phyloP scores from a whole-genome alignment of 179 eudicot species.

The Silene noctiflora region DNA sequence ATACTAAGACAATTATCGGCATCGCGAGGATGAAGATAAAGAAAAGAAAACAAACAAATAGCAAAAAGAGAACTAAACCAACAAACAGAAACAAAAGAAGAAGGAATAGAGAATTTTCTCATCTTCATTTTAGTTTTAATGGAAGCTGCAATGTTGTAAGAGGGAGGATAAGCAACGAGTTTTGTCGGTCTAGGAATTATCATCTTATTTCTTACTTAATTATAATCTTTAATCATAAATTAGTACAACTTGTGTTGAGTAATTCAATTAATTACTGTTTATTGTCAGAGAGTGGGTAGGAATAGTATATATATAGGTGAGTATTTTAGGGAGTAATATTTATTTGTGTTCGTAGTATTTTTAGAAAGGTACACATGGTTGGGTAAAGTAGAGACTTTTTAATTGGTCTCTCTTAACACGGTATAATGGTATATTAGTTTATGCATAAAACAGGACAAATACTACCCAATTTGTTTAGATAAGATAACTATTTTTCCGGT shows the following conservation, averaged over 20 bases:
- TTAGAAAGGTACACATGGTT: not conserved
- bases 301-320: not conserved
- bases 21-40: slow-evolving; percentile 24
- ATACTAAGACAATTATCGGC: slow-evolving; percentile 6
- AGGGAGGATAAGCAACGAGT: not conserved
- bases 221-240: not conserved
- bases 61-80: slow-evolving; percentile 28
- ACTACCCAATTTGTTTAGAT: too few relatives aligned
- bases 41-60: slow-evolving; percentile 26
- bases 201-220: slow-evolving; percentile 1
- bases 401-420: too few relatives aligned
- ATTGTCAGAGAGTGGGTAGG: slow-evolving; percentile 16
- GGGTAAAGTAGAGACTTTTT: not conserved
- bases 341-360: not conserved
- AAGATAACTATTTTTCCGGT: too few relatives aligned
- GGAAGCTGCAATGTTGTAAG: not conserved
- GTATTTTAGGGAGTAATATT: too few relatives aligned
- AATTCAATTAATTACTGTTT: not conserved
- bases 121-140: slow-evolving; percentile 9
- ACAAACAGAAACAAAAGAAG: slow-evolving; percentile 28
- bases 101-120: slow-evolving; percentile 25
- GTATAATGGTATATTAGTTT: too few relatives aligned
- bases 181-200: slow-evolving; percentile 13
- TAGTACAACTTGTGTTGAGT: not conserved
- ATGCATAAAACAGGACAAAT: too few relatives aligned